These are phyloP conservation scores for Diplodia seriata DNA, from an alignment of 2,329 filamentous ascomycete genomes.

Conservation along the genomic window DNA sequence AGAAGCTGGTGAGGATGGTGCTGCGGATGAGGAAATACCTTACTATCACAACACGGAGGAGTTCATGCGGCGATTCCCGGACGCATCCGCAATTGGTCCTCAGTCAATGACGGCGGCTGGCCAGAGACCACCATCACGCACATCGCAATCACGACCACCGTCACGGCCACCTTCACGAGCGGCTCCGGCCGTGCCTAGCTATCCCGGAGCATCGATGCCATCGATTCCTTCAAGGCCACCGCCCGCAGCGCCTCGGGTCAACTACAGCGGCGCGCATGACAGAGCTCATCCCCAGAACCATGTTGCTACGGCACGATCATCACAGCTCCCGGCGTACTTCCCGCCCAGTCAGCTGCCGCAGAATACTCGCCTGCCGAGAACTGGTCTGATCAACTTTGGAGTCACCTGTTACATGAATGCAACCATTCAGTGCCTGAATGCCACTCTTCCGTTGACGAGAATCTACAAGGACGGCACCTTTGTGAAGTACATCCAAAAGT, in stretches of 20 bases:
- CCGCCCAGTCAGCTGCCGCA: slow-evolving; percentile 53
- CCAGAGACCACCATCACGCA: slow-evolving; percentile 35
- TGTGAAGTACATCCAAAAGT: slow-evolving; percentile 63
- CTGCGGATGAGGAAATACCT: slow-evolving; percentile 43
- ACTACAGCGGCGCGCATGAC: slow-evolving; percentile 82
- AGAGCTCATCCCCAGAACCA: slow-evolving; percentile 48
- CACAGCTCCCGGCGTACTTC: slow-evolving; percentile 53
- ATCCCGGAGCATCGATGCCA: slow-evolving; percentile 63
- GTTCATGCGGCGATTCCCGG: slow-evolving; percentile 81
- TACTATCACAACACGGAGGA: slow-evolving; percentile 77
- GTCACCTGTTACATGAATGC: slow-evolving; percentile 93
- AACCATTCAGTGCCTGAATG: slow-evolving; percentile 82
- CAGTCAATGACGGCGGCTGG: slow-evolving; percentile 65
- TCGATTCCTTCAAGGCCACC: slow-evolving; percentile 65
- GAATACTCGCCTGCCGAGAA: slow-evolving; percentile 61
- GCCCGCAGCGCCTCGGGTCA: slow-evolving; percentile 65
- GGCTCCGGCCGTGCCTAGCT: slow-evolving; percentile 51
- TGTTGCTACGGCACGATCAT: slow-evolving; percentile 44
- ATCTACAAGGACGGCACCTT: slow-evolving; percentile 71
- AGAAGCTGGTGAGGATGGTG: slow-evolving; percentile 41
- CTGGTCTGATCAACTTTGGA: slow-evolving; percentile 80
- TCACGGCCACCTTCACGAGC: slow-evolving; percentile 42
- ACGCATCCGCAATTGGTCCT: slow-evolving; percentile 65
- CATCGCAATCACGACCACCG: slow-evolving; percentile 39
- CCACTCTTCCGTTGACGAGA: slow-evolving; percentile 67